Evolutionary conservation across 345 rosid species (phyloP).

Genomic region (Syzygium oleosum): DNA sequence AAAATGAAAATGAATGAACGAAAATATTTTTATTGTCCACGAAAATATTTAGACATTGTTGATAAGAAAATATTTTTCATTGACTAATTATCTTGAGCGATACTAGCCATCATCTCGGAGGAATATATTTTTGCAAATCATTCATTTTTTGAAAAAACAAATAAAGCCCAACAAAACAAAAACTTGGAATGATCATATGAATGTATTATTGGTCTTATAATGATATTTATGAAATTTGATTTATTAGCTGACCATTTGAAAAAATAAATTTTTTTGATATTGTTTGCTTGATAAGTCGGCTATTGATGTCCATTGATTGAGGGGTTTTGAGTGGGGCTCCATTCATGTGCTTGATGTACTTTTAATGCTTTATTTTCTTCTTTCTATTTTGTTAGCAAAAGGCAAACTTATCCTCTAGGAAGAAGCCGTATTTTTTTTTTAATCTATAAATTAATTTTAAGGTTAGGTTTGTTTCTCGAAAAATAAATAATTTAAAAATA

Average conservation of each 20-base stretch:
- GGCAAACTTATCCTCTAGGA: not conserved
- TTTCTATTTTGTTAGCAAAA: not conserved
- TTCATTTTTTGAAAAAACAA: not conserved
- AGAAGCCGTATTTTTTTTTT: not conserved
- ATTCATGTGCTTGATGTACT: not conserved
- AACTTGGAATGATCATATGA: too few species aligned
- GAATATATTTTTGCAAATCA: not conserved
- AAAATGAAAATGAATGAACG: accelerated
- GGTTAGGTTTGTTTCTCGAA: too few species aligned
- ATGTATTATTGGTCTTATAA: too few species aligned
- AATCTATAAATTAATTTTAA: too few species aligned
- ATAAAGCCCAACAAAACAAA: not conserved
- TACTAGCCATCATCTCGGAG: not conserved
- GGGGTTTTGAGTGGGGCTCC: not conserved
- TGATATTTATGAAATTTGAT: not conserved
- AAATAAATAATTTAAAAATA: too few species aligned
- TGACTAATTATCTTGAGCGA: not conserved
- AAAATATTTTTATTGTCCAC: accelerated
- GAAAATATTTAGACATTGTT: not conserved
- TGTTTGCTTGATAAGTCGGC: not conserved
- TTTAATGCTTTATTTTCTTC: not conserved
- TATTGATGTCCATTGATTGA: not conserved
- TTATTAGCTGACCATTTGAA: not conserved
- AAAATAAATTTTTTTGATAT: not conserved
- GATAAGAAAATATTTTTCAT: accelerated